phyloP scores from a whole-genome alignment of 225 moss, liverwort and hornwort genomes.

The Climacium dendroides region DNA sequence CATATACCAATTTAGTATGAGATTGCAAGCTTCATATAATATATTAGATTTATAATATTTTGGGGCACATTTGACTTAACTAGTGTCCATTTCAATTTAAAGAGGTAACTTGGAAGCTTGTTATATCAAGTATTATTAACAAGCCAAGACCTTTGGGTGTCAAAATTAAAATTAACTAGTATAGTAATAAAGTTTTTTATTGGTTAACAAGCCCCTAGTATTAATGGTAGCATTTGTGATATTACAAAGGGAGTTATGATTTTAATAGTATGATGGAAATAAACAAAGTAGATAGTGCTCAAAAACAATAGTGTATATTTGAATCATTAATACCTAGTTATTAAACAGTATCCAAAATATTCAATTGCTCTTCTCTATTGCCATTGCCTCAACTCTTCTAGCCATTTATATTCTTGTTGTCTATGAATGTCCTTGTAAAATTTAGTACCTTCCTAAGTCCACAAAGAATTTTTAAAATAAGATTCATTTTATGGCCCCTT shows the following conservation, averaged over 20 bases:
- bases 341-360: background rate
- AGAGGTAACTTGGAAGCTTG: background rate
- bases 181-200: accelerated
- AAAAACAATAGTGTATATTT: background rate
- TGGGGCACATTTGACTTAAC: background rate
- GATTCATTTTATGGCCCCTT: background rate
- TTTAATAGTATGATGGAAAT: no score
- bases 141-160: background rate
- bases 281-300: no score
- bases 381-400: background rate
- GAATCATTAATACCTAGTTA: background rate
- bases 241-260: no score
- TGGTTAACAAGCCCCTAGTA: no score
- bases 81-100: background rate
- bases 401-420: background rate
- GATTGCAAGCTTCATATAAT: background rate
- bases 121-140: background rate
- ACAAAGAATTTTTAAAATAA: background rate
- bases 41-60: background rate
- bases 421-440: background rate
- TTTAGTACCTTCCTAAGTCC: background rate
- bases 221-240: no score
- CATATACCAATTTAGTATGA: background rate
- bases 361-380: background rate
- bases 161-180: background rate